Evolutionary conservation across 805 yeast genomes (phyloP).

Genomic region (Lipomyces orientalis): DNA sequence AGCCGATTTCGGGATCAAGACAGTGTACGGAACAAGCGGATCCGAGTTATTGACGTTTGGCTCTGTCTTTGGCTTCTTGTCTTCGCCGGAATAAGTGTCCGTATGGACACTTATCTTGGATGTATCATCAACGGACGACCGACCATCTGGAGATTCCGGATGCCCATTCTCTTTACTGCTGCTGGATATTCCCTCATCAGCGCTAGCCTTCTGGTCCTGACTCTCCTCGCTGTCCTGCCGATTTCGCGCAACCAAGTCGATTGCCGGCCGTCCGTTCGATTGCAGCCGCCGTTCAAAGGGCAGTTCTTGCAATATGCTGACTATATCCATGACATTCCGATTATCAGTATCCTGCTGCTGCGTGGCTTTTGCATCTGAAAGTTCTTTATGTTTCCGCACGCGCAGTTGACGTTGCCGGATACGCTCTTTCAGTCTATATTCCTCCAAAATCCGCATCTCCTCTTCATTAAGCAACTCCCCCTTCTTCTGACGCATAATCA

Average conservation of each 20-base stretch:
- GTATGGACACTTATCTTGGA: background rate
- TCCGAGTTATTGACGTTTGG: background rate
- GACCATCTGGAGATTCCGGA: background rate
- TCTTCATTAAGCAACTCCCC: conserved; percentile 17
- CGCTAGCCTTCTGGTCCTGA: background rate
- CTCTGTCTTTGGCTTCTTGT: background rate
- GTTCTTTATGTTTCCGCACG: conserved; percentile 7
- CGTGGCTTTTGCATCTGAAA: background rate
- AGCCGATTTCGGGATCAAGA: conserved; percentile 1
- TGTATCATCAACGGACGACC: background rate
- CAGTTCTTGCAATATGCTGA: conserved; percentile 5
- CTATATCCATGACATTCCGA: conserved; percentile 11
- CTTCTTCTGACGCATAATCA: conserved; percentile 15
- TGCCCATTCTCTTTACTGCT: background rate
- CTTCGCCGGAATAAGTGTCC: background rate
- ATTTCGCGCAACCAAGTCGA: background rate
- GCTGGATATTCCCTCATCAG: background rate
- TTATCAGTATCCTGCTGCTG: background rate
- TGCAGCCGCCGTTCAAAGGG: background rate
- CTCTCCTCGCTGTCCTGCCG: background rate
- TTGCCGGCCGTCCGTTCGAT: background rate
- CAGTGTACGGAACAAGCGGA: conserved; percentile 9
- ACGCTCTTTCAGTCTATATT: conserved; percentile 18
- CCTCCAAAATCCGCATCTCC: conserved; percentile 19
- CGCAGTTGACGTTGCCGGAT: conserved; percentile 21